Evolutionary conservation across 768 basidiomycete species (phyloP), one percentile per base, ranked within the genome.

Genomic region (Collybia nuda): DNA sequence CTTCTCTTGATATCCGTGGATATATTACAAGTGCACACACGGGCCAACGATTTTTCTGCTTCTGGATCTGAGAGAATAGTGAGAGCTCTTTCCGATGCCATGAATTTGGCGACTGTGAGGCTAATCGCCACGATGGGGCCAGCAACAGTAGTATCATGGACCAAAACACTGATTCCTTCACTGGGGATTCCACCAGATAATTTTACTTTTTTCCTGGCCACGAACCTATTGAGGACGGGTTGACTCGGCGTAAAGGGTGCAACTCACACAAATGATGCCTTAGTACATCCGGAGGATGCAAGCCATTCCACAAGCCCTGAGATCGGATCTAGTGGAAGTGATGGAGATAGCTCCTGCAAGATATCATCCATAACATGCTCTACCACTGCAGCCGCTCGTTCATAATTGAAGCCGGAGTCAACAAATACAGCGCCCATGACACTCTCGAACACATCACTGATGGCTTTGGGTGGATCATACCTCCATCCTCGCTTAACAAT

Each of bases 371-470:
- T 86, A 18, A 84, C 68, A 39, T 71, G 56, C 63, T 86, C 80
- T 18, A 85, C 76, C 15, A 92, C 74, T 0, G 71, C 71, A 14
- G 79, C 78, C 3, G 84, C 81, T 51, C 74, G 80, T 44, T 91
- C 89, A 52, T 88, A 84, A 55, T 90, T 69, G 60, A 86, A 90
- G 4, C 78, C 83, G 4, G 82, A 80, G 67, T 96, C 93, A 38
- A 95, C 79, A 23, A 96, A 78, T 17, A 96, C 73, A 2, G 90
- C 92, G 1, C 91, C 93, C 28, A 93, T 71, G 5, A 95, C 68
- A 47, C 91, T 88, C 67, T 96, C 93, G 47, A 95, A 76, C 3
- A 92, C 80, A 61, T 96, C 93, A 49, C 88, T 86, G 26, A 93
- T 68, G 5, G 81, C 85, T 67, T 96, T 96, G 0, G 93, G 92